Evolutionary conservation across 2,329 filamentous ascomycete genomes (phyloP).

Genomic region (Fusarium mangiferae): DNA sequence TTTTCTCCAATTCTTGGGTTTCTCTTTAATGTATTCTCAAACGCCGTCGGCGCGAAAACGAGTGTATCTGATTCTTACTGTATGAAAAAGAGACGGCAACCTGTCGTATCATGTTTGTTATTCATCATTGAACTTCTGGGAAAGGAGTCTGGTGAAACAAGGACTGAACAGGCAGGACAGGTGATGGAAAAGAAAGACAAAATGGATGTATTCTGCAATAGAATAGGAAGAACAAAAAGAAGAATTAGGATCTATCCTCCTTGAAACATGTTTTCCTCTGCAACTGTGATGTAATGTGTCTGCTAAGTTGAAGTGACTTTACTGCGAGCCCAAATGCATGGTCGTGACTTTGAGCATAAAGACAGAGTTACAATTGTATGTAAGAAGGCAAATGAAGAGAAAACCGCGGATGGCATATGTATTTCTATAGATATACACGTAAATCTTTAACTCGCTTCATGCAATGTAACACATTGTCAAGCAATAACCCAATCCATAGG

Average conservation of each 20-base stretch:
- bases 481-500: background rate
- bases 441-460: background rate
- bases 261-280: background rate
- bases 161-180: conserved; percentile 7
- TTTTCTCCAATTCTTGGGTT: background rate
- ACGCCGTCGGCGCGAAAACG: conserved; percentile 9
- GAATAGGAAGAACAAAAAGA: conserved; percentile 32
- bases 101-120: conserved; percentile 5
- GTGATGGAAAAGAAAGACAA: conserved; percentile 32
- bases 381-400: background rate
- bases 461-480: background rate
- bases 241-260: conserved; percentile 31
- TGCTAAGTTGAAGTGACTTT: background rate
- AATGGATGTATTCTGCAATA: conserved; percentile 31
- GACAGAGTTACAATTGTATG: background rate
- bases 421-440: background rate
- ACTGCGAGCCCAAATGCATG: background rate
- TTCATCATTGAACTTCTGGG: conserved; percentile 24
- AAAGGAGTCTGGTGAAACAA: conserved; percentile 22
- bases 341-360: background rate
- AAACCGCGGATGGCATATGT: background rate
- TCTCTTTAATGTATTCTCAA: conserved; percentile 26
- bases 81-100: conserved; percentile 26
- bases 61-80: conserved; percentile 27
- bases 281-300: background rate